Base-by-base conservation (phyloP, 306 rosid genomes). In the Lagenaria siceraria region DNA sequence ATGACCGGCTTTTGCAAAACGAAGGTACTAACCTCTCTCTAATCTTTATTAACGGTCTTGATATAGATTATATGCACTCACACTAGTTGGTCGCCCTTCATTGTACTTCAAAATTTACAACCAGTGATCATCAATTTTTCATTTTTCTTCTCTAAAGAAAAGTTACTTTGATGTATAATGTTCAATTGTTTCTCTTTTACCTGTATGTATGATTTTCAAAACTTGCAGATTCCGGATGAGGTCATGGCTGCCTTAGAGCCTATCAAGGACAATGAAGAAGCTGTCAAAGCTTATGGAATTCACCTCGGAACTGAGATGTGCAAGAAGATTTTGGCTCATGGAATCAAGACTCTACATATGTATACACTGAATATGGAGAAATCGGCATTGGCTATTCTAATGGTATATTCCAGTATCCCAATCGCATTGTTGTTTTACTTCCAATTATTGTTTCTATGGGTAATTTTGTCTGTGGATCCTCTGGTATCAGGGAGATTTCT, bases 1-100 rank as follows among this genome's bases (percentile, higher is more conserved):
- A 96, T 96, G 99, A 92, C 97, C 78, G 97, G 97, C 22, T 96
- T 95, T 83, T 96, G 99, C 87, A 96, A 92, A 89, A 92, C 99
- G 24, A 96, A 84, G 98, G 98, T 92, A 85, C 77, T 2, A 4
- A 27, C 10, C 15, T 24, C 14, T 22, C 33, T 13, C 40, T 75
- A 11, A 70, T 46, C 56, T 24, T 18, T 3, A 22, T 18, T 24
- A 7, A 24, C 46, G 56, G 21, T 36, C 38, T 24, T 68, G 74
- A 66, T 68, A 40, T 21, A 38, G 21, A 22, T 68, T 24, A 51
- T 15, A 14, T 13, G 53, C 6, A 6, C 17, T 10, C 2, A 51
- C 3, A 15, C 55, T 51, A 1, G 21, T 15, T 68, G 4, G n/a
- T 68, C 51, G 4, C 72, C 13, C 51, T 36, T 13, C 49, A 19